Percentiles rank a stretch among this genome's conserved stretches.
Evolutionary conservation across 805 yeast species (phyloP).

Genomic region (Saturnispora besseyi): DNA sequence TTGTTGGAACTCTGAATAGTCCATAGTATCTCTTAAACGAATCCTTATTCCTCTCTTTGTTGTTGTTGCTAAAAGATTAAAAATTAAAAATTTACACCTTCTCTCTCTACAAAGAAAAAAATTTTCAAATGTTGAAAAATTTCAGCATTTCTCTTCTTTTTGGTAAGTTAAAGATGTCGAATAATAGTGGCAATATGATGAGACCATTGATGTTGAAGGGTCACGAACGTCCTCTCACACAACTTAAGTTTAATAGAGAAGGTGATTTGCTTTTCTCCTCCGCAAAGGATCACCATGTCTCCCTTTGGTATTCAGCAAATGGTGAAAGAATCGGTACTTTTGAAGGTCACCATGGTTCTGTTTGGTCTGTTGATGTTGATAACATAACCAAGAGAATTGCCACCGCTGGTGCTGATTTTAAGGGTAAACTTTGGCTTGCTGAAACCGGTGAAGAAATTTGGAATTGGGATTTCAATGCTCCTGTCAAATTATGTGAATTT

Average conservation of each 20-base stretch:
- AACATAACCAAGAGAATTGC: slow-evolving; percentile 55
- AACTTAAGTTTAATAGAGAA: slow-evolving; percentile 89
- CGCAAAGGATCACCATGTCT: slow-evolving; percentile 83
- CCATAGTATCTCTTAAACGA: not conserved
- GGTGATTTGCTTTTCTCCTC: slow-evolving; percentile 91
- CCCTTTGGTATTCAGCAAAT: slow-evolving; percentile 89
- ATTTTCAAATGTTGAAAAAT: not conserved
- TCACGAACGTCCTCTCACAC: slow-evolving; percentile 96
- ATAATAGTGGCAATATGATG: slow-evolving; percentile 30
- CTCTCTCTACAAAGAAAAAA: not conserved
- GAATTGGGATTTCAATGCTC: slow-evolving; percentile 69
- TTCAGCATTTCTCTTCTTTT: not conserved
- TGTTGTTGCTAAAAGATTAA: not conserved
- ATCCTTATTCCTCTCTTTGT: not conserved
- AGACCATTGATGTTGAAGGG: slow-evolving; percentile 76
- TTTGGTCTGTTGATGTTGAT: slow-evolving; percentile 90
- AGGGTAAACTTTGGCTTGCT: slow-evolving; percentile 77
- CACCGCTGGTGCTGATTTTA: slow-evolving; percentile 88
- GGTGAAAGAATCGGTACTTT: slow-evolving; percentile 97
- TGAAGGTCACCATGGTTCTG: slow-evolving; percentile 83
- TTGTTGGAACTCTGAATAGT: slow-evolving; percentile 3
- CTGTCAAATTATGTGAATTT: slow-evolving; percentile 88
- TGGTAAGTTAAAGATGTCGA: slow-evolving; percentile 4
- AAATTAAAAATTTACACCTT: not conserved
- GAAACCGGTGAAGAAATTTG: slow-evolving; percentile 65